Evolutionary conservation across 805 yeast species (phyloP), one percentile per base, ranked within the genome.

Genomic region (Sugiyamaella floridensis): DNA sequence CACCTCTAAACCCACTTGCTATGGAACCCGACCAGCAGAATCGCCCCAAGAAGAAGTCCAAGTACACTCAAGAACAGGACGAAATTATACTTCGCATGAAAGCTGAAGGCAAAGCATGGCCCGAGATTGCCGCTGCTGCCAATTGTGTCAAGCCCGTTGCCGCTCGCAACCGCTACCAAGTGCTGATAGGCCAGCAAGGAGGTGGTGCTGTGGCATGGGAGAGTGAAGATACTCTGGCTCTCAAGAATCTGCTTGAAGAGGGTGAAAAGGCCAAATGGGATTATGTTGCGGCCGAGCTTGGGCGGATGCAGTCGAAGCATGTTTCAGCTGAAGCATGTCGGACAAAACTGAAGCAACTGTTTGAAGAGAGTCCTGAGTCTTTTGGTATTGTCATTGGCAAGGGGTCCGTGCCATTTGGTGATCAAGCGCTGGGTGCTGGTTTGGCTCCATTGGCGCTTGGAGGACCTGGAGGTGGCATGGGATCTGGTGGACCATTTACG

Each of bases 101-200:
- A 64, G 74, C 72, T 51, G 74, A 76, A 47, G 89, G 90, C 29
- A 79, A 77, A 57, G 69, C 81, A 1, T 85, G 93, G 92, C 81
- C 78, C 4, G 88, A 84, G 55, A 85, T 85, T 45, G 89, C 90
- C 0, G 80, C 80, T 50, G 68, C 72, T 2, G 77, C 87, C 1
- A 75, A 77, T 3, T 84, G 85, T 28, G 86, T 82, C 8, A 77
- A 82, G 43, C 82, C 79, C 54, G 68, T 85, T 41, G 88, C 92
- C 0, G 92, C 90, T 0, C 69, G 92, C 53, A 85, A 85, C 63
- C 69, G 92, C 54, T 86, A 86, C 60, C 92, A 85, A 66, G 92
- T 85, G 3, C 74, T 85, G 47, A 84, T 86, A 58, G 93, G 93
- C 4, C 92, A 85, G 63, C 92, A 85, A 61, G 92, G 92, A 2